Base-by-base conservation (phyloP, 2,329 filamentous ascomycete species). In the Sphaerulina vaccinii region DNA sequence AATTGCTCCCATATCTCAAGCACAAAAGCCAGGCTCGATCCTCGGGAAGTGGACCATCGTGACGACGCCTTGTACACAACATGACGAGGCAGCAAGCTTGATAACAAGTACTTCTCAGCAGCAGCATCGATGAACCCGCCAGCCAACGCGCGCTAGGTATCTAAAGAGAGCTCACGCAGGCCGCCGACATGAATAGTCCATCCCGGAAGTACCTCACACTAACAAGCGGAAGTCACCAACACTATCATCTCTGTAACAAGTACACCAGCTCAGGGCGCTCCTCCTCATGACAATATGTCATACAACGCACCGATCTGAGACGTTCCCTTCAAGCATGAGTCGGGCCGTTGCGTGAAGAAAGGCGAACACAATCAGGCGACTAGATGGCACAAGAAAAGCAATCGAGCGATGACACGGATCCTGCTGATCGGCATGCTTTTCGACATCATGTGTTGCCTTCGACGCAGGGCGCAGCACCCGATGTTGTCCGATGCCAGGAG, bases 151-250 rank as follows among this genome's bases (percentile, higher is more conserved):
- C 36, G n/a, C 6, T 32, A 13, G 10, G 3, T 27, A 11, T 32
- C 27, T 32, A 32, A 32, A 32, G 27, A 32, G n/a, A 32, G 27
- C 27, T 32, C 27, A 11, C 27, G 27, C 10, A 32, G 7, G 27
- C 5, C 10, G 10, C 27, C 27, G 27, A 32, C 10, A 32, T 32
- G 10, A 32, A 32, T 13, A 32, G 27, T 32, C 27, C 3, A 32
- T 32, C 27, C 27, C 11, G 27, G 10, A 10, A 32, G 27, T 10
- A 32, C 27, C 27, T 32, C 22, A 15, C 33, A 23, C 13, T 23
- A 15, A 32, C n/a, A 16, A 19, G 23, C 45, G 23, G 45, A 48
- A 40, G 45, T 48, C 15, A 48, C 45, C 45, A 40, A 21, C 35
- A 23, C 45, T 47, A 47, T n/a, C 36, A 39, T 29, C 36, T 40